Percentiles rank a stretch among this genome's conserved stretches.
Evolutionary conservation across 2,329 filamentous ascomycete genomes (phyloP).

Genomic region (Colletotrichum sp.): DNA sequence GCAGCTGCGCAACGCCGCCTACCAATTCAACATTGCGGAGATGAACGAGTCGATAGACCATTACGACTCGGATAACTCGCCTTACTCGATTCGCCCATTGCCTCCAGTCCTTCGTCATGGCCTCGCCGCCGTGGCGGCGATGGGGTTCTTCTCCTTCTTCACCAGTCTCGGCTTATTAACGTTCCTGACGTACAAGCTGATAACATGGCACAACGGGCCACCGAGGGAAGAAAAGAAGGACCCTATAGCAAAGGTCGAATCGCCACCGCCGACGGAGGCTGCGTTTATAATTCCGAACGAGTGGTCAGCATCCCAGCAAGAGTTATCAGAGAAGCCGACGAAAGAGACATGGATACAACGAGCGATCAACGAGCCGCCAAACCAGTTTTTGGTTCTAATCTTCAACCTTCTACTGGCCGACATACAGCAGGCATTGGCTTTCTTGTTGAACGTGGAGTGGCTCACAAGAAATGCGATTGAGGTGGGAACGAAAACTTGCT

Average conservation of each 20-base stretch:
- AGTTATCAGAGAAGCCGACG: background rate
- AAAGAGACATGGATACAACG: conserved; percentile 22
- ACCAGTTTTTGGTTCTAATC: conserved; percentile 73
- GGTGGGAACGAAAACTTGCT: conserved; percentile 61
- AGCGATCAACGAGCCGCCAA: conserved; percentile 46
- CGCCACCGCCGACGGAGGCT: conserved; percentile 21
- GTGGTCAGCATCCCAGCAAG: conserved; percentile 25
- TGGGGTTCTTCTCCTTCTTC: conserved; percentile 42
- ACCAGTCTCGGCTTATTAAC: conserved; percentile 34
- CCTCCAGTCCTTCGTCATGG: conserved; percentile 37
- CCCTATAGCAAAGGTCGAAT: background rate
- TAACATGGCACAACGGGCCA: conserved; percentile 34
- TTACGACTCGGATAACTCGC: conserved; percentile 31
- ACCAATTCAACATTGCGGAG: conserved; percentile 15
- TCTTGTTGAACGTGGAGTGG: conserved; percentile 68
- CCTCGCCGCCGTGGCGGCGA: conserved; percentile 40
- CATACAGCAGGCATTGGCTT: conserved; percentile 68
- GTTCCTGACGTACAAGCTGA: conserved; percentile 39
- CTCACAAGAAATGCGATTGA: conserved; percentile 57
- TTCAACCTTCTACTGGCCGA: conserved; percentile 74
- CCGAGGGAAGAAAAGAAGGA: conserved; percentile 16
- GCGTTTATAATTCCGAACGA: conserved; percentile 30
- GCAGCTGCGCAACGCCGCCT: background rate
- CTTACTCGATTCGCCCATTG: conserved; percentile 36
- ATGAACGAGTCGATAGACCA: conserved; percentile 21